Conservation (phyloP, 148 eudicot species). For the Pouteria glomerata region DNA sequence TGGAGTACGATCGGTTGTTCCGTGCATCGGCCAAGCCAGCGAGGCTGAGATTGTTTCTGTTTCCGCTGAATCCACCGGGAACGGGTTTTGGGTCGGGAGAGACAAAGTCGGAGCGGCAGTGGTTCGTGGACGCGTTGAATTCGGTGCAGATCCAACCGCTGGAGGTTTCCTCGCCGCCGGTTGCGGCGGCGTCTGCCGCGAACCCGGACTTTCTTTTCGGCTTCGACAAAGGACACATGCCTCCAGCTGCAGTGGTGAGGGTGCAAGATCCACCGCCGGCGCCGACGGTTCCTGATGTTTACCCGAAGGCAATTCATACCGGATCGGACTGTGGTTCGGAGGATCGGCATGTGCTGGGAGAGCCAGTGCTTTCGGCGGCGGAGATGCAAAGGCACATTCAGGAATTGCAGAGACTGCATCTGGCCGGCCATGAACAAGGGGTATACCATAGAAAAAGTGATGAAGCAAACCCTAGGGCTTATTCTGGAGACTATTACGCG, state of each 20-base stretch:
- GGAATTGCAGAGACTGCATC: constrained; percentile 52
- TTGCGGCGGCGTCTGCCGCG: constrained; percentile 20
- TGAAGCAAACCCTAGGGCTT: constrained; percentile 28
- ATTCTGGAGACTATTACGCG: constrained; percentile 33
- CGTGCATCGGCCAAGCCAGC: constrained; percentile 57
- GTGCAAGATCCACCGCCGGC: constrained; percentile 18
- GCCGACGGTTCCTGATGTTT: constrained; percentile 15
- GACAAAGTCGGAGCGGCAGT: constrained; percentile 33
- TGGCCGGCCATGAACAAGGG: constrained; percentile 42
- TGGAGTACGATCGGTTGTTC: constrained; percentile 70
- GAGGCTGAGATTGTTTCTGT: constrained; percentile 58
- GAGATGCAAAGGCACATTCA: constrained; percentile 52
- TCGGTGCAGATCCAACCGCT: constrained; percentile 27
- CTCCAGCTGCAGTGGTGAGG: constrained; percentile 2
- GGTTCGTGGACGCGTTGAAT: constrained; percentile 60
- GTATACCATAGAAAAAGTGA: constrained; percentile 34
- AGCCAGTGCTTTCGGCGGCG: constrained; percentile 13
- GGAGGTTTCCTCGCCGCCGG: constrained; percentile 10
- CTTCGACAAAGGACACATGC: constrained; percentile 40
- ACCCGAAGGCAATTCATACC: neutral
- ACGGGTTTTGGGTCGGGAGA: constrained; percentile 37
- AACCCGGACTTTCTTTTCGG: constrained; percentile 63
- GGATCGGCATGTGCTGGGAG: constrained; percentile 18
- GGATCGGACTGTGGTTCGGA: constrained; percentile 18
- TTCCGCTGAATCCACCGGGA: constrained; percentile 17